These are phyloP conservation scores for Calamus simplicifolius DNA, from an alignment of 176 grass and related monocot species.

Conservation along the genomic window DNA sequence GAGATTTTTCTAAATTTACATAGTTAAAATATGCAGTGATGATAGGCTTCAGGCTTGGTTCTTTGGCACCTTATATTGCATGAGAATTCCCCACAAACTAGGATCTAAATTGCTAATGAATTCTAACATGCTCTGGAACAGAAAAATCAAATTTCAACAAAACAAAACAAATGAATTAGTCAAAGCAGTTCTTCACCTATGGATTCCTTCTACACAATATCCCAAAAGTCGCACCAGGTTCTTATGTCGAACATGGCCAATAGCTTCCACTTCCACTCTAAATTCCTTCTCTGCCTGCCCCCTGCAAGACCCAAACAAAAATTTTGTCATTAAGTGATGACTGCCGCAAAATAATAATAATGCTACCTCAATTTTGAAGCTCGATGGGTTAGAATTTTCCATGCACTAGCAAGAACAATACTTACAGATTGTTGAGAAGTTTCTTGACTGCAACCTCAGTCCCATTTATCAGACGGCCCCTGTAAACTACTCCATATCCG, in stretches of 20 bases:
- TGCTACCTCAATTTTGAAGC: no score
- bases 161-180: slow-evolving; percentile 13
- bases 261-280: slow-evolving; percentile 95
- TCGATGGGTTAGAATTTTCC: no score
- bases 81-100: no score
- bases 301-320: slow-evolving; percentile 27
- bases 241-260: slow-evolving; percentile 88
- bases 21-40: no score
- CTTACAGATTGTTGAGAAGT: slow-evolving; percentile 95
- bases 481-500: slow-evolving; percentile 89
- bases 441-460: slow-evolving; percentile 93
- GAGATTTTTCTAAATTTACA: no score
- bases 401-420: not conserved
- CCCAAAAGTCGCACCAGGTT: slow-evolving; percentile 92
- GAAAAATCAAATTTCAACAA: no score
- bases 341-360: not conserved
- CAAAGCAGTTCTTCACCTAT: slow-evolving; percentile 57
- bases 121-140: no score
- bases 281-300: slow-evolving; percentile 98
- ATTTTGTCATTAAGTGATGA: slow-evolving; percentile 1
- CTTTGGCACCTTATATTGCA: no score
- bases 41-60: no score
- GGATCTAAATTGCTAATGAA: no score
- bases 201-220: slow-evolving; percentile 84
- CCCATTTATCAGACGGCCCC: slow-evolving; percentile 54